phyloP scores from a whole-genome alignment of 345 rosid genomes.

The Gossypium thurberi region DNA sequence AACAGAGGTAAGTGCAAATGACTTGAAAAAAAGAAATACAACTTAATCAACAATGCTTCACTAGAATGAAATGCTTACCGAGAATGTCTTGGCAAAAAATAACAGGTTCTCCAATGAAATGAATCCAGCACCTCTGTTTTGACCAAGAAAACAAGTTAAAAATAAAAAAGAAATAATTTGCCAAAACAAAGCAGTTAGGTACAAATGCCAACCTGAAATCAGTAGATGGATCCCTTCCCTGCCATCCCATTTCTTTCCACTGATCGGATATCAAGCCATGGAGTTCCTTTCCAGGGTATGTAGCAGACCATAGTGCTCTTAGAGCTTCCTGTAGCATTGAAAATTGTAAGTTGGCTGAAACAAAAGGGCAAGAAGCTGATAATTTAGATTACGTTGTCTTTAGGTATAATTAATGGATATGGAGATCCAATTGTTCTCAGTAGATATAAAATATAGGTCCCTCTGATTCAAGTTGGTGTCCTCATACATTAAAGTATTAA shows the following conservation, averaged over 20 bases:
- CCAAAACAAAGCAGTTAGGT: background rate
- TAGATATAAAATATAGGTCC: background rate
- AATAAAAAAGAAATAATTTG: background rate
- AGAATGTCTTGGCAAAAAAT: constrained; percentile 85
- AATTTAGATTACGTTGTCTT: background rate
- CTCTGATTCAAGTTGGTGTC: too few species aligned
- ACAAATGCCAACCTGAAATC: constrained; percentile 62
- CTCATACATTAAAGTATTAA: background rate
- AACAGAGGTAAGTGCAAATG: background rate
- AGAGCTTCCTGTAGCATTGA: constrained; percentile 49
- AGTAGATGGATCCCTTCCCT: constrained; percentile 93
- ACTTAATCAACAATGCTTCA: background rate
- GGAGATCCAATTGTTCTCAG: background rate
- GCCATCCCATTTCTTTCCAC: constrained; percentile 99
- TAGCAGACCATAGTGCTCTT: constrained; percentile 78
- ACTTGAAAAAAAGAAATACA: background rate
- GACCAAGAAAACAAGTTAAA: constrained; percentile 6
- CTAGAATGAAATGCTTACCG: constrained; percentile 31
- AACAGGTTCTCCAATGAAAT: constrained; percentile 85
- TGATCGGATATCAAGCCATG: constrained; percentile 74
- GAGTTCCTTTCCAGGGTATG: constrained; percentile 68
- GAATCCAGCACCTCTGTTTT: constrained; percentile 84
- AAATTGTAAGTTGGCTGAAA: background rate
- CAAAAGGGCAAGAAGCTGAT: background rate
- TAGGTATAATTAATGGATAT: background rate